Evolutionary conservation across 257 asterid species (phyloP), one percentile per base, ranked within the genome.

Genomic region (Echium plantagineum): DNA sequence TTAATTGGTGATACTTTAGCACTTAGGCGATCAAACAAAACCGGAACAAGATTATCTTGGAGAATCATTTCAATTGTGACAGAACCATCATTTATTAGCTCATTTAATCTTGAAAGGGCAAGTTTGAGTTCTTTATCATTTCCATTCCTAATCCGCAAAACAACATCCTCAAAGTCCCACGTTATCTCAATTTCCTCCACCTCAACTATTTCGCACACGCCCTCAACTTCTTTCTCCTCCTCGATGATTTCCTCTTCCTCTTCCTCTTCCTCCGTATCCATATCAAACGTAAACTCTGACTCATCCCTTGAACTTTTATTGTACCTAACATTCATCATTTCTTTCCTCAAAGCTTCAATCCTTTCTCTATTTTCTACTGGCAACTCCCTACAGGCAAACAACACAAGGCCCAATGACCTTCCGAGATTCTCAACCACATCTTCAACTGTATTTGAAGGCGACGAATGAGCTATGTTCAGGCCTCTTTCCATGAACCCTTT

Each of bases 371-470:
- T 81, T 4, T 69, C 63, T 30, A 83, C 30, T 3, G 85, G 82
- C 0, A 59, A 73, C 2, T 85, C 95, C 52, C 81, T 90, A 67
- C 96, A 62, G 1, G 96, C 85, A 63, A 90, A 85, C 15, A 87
- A 82, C 47, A 87, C 88, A 51, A 90, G 94, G 55, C 95, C 97
- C 63, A 90, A 66, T 46, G 91, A 85, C 57, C 96, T 73, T 5
- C 89, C 95, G 5, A 90, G 87, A 65, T 79, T 87, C 24, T 86
- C 87, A 0, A 79, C 69, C 58, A 80, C 60, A 32, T 61, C 66
- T 64, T 83, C 90, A 7, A 90, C 75, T 42, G 78, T 74, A 69
- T 85, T 81, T 28, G 69, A 68, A 0, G 90, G 97, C 5, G 87
- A 77, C 24, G 82, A 79, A 1, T 57, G 71, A 51, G n/a, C 15